These are phyloP conservation scores for Sophora flavescens DNA, from an alignment of 306 rosid genomes.

Conservation along the genomic window DNA sequence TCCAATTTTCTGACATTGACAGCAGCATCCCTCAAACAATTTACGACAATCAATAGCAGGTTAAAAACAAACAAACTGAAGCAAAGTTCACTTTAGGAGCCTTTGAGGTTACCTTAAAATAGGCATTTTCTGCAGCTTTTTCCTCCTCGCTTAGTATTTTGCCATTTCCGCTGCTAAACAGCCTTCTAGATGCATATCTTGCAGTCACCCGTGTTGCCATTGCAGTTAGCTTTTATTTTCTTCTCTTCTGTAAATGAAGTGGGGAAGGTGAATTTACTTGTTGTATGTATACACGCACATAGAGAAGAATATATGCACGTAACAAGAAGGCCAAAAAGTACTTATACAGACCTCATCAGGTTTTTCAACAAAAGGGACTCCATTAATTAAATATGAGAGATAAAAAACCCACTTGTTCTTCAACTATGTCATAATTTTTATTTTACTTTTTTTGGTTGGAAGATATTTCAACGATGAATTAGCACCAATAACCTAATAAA, in stretches of 20 bases:
- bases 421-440: background rate
- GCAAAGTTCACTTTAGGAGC: background rate
- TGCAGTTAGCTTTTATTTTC: constrained; percentile 6
- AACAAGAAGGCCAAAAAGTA: background rate
- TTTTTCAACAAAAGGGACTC: constrained; percentile 1
- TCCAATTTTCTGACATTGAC: background rate
- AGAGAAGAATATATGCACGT: background rate
- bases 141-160: constrained; percentile 89
- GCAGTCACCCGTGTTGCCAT: constrained; percentile 79
- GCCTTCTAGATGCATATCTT: constrained; percentile 69
- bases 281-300: background rate
- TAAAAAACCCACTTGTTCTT: background rate
- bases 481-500: background rate
- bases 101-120: constrained; percentile 65
- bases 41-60: background rate
- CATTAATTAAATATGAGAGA: background rate
- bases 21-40: constrained; percentile 30
- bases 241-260: constrained; percentile 45
- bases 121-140: constrained; percentile 79
- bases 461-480: background rate
- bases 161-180: constrained; percentile 80
- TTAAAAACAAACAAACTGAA: constrained; percentile 16
- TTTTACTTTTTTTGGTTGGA: background rate
- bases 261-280: background rate
- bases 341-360: background rate